A percentile compares a stretch with the other conserved stretches of the same genome.
Conservation (phyloP, 176 grass and related monocot genomes). For the Carex cristatella region DNA sequence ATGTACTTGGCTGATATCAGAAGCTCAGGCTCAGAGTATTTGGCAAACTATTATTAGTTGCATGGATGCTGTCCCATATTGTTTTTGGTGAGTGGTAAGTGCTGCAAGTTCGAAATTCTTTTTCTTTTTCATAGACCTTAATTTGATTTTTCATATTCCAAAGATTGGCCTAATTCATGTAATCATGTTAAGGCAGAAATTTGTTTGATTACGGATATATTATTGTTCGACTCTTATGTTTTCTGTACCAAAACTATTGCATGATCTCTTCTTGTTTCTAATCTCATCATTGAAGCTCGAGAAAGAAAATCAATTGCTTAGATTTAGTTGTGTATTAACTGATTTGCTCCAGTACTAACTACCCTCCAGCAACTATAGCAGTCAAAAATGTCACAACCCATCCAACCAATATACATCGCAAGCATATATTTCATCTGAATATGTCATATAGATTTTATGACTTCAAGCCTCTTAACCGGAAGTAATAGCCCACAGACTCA, state of each 20-base stretch:
- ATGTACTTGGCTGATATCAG: too few species aligned
- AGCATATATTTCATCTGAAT: conserved; percentile 2
- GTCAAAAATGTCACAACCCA: conserved; percentile 7
- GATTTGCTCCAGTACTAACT: not conserved
- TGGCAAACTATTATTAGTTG: not conserved
- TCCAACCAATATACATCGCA: conserved; percentile 5
- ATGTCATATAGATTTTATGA: conserved; percentile 1
- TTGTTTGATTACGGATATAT: not conserved
- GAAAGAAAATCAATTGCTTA: not conserved
- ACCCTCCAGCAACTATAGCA: not conserved
- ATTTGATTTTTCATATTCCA: not conserved
- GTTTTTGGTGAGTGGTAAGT: not conserved
- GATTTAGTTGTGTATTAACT: not conserved
- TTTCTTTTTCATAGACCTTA: not conserved
- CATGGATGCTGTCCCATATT: not conserved
- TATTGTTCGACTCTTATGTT: not conserved
- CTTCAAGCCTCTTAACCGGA: conserved; percentile 1
- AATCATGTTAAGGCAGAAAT: not conserved
- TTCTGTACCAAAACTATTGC: not conserved
- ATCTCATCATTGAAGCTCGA: not conserved
- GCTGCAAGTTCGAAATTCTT: not conserved
- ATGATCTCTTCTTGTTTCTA: not conserved
- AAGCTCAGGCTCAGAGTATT: too few species aligned
- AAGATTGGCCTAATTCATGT: not conserved
- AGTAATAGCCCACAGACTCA: conserved; percentile 25